phyloP scores from a whole-genome alignment of 805 yeast species.

The Yamadazyma scolyti region DNA sequence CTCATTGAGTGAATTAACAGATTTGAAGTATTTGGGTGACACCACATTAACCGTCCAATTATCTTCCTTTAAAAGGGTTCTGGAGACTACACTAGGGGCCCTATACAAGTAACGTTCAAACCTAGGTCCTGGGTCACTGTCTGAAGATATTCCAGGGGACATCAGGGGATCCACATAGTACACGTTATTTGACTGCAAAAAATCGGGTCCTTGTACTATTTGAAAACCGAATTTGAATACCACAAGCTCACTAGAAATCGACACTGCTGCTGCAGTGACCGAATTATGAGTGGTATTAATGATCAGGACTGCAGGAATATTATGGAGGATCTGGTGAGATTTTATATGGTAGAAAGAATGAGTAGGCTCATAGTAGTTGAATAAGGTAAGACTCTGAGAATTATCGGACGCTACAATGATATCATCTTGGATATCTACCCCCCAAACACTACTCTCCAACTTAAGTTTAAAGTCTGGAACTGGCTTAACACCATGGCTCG shows the following conservation, averaged over 20 bases:
- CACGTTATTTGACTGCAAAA: constrained; percentile 8
- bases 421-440: constrained; percentile 44
- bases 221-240: constrained; percentile 32
- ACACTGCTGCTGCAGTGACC: constrained; percentile 31
- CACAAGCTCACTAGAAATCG: constrained; percentile 47
- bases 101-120: constrained; percentile 21
- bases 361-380: constrained; percentile 27
- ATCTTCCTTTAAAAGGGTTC: constrained; percentile 41
- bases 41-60: constrained; percentile 53
- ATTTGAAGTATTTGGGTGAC: constrained; percentile 37
- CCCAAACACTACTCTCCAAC: constrained; percentile 57
- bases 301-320: constrained; percentile 52
- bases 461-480: constrained; percentile 23
- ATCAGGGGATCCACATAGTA: constrained; percentile 27
- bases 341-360: constrained; percentile 25
- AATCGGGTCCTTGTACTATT: constrained; percentile 24
- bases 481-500: constrained; percentile 4
- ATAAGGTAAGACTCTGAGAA: constrained; percentile 41
- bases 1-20: constrained; percentile 45
- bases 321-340: constrained; percentile 46
- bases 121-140: constrained; percentile 1
- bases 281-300: constrained; percentile 19
- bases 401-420: constrained; percentile 54
- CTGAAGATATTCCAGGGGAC: constrained; percentile 18
- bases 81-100: constrained; percentile 21